A percentile compares a stretch with the other conserved stretches of the same genome.
phyloP scores from a whole-genome alignment of 306 rosid species.

The Cucumis melo region DNA sequence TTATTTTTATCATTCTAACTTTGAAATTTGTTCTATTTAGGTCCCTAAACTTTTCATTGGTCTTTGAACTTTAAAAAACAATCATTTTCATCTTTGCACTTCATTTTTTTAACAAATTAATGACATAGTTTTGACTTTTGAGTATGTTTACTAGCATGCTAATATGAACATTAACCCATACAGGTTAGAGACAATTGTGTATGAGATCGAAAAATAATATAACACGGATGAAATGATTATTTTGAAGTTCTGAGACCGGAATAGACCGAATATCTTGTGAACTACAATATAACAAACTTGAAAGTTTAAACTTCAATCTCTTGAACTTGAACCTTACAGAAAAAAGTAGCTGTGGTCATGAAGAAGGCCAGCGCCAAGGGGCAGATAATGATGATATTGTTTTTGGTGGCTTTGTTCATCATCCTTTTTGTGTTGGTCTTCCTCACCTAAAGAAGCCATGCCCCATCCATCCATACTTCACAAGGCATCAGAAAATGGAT shows the following conservation, averaged over 20 bases:
- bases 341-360: constrained; percentile 87
- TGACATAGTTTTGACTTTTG: not conserved
- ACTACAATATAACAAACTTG: not conserved
- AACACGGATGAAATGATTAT: not conserved
- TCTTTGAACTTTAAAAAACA: not conserved
- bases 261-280: not conserved
- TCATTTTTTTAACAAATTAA: not conserved
- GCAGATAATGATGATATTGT: constrained; percentile 75
- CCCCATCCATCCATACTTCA: not conserved
- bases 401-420: constrained; percentile 67
- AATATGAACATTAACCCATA: too few relatives aligned
- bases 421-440: constrained; percentile 84
- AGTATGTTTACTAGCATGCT: not conserved
- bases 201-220: not conserved
- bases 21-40: not conserved
- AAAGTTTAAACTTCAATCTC: not conserved
- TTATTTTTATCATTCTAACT: not conserved
- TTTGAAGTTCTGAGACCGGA: not conserved
- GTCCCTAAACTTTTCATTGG: not conserved
- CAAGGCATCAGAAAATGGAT: not conserved
- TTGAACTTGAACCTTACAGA: constrained; percentile 35
- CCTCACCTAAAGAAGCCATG: constrained; percentile 29
- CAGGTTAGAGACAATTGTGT: not conserved
- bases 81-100: not conserved
- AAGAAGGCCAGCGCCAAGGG: constrained; percentile 93